Evolutionary conservation across 1,284 basidiomycete genomes (phyloP).

Genomic region (Irpex sp.): DNA sequence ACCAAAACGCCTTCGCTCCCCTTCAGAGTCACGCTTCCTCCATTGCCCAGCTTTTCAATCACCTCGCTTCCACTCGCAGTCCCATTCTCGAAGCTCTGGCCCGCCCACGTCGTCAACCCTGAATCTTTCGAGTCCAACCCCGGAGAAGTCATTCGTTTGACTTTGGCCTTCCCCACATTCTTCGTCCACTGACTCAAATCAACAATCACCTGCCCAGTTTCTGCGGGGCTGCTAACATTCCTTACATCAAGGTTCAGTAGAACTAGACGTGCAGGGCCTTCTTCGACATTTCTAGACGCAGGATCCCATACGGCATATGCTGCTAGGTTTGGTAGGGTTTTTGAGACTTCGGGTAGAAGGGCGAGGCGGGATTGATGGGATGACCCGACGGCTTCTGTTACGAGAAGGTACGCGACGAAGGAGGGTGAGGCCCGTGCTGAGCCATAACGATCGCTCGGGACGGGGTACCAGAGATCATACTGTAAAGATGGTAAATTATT

Average conservation of each 20-base stretch:
- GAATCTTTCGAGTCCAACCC: constrained; percentile 30
- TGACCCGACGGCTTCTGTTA: constrained; percentile 32
- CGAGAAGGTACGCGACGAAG: constrained; percentile 32
- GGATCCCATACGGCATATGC: constrained; percentile 33
- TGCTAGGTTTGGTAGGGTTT: constrained; percentile 22
- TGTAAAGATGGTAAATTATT: constrained; percentile 6
- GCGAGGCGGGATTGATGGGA: constrained; percentile 23
- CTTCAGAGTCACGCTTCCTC: constrained; percentile 21
- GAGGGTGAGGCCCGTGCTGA: constrained; percentile 31
- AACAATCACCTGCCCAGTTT: constrained; percentile 18
- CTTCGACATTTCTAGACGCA: constrained; percentile 14
- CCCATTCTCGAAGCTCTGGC: constrained; percentile 31
- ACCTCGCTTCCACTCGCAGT: constrained; percentile 24
- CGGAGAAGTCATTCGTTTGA: constrained; percentile 28
- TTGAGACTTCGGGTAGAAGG: constrained; percentile 20
- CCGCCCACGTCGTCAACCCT: constrained; percentile 29
- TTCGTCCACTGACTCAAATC: constrained; percentile 23
- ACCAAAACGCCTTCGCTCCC: constrained; percentile 32
- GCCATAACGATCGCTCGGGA: constrained; percentile 29
- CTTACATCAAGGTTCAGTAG: constrained; percentile 31
- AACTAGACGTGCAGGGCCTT: constrained; percentile 21
- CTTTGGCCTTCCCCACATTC: constrained; percentile 14
- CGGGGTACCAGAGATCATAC: constrained; percentile 37
- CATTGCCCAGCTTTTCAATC: constrained; percentile 21
- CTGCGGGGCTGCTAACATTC: constrained; percentile 17